Base-by-base conservation (phyloP, 805 yeast genomes). In the Starmerella roubikii region DNA sequence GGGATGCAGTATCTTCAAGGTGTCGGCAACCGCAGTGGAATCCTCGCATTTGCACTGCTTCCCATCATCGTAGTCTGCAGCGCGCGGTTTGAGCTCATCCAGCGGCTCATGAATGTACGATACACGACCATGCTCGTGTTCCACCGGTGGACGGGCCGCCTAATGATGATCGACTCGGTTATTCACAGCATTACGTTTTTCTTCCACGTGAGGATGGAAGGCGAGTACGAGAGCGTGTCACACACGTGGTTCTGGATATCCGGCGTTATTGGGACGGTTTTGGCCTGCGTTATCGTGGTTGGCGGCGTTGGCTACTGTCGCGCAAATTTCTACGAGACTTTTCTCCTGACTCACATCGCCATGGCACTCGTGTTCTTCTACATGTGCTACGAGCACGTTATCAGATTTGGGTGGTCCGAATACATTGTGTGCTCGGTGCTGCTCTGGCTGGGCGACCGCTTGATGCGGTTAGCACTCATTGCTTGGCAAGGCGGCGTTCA, bases 111-210 rank as follows among this genome's bases (percentile, higher is more conserved):
- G 3, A 45, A 42, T 2, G n/a, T 35, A 27, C 18, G 33, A 7
- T 45, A 45, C 30, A 40, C 45, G 9, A 45, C 44, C 4, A 31
- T 37, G 8, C 15, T 45, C 6, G 45, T 38, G 2, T 23, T 45
- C 2, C 49, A 45, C 27, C 41, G 44, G 3, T 45, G 47, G 47
- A 17, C 39, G 2, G 49, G 47, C 17, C 37, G 49, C 11, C 12
- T 35, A 1, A 34, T 39, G 19, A 30, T 44, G 3, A n/a, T 44
- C 3, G 49, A 45, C 30, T 32, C 45, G 5, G 11, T 40, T 2
- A 30, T 42, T 4, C 49, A 45, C 35, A 38, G 38, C n/a, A 16
- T 40, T 5, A 40, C 45, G 5, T 45, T 39, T 30, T 38, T 34
- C 24, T 17, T 16, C 12, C 44, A 38, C 21, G 40, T 22, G 21